Evolutionary conservation across 495 filamentous ascomycete genomes (phyloP).

Genomic region (Neurospora africana): DNA sequence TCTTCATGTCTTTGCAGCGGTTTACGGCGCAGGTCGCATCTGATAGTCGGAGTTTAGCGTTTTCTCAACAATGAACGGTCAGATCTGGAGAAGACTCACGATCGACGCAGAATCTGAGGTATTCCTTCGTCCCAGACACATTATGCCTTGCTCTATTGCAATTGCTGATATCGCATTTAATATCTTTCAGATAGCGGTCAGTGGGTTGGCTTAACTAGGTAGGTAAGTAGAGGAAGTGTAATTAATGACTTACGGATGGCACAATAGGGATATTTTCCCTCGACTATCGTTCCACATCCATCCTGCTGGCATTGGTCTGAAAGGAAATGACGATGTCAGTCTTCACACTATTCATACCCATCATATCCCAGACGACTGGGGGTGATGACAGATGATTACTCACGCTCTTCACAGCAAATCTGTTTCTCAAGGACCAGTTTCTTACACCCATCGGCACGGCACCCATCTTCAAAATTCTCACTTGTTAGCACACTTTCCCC

Average conservation of each 20-base stretch:
- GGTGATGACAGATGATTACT: background rate
- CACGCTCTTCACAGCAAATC: constrained; percentile 18
- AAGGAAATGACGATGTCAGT: background rate
- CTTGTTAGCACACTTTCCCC: background rate
- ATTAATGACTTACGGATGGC: constrained; percentile 8
- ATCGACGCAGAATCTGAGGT: constrained; percentile 15
- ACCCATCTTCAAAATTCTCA: constrained; percentile 5
- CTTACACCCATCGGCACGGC: constrained; percentile 15
- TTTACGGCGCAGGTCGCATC: constrained; percentile 15
- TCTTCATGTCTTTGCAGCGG: constrained; percentile 12
- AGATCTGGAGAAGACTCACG: constrained; percentile 12
- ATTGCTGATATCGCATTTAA: constrained; percentile 14
- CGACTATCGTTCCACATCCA: constrained; percentile 13
- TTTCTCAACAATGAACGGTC: background rate
- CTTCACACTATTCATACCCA: too few species aligned
- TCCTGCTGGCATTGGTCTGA: constrained; percentile 14
- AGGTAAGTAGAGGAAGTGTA: too few species aligned
- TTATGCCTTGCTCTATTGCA: constrained; percentile 9
- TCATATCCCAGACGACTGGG: too few species aligned
- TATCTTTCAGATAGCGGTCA: constrained; percentile 3
- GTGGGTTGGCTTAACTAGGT: too few species aligned
- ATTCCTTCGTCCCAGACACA: constrained; percentile 9
- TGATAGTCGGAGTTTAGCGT: constrained; percentile 3
- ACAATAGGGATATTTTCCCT: constrained; percentile 14
- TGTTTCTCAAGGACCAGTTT: constrained; percentile 10